Evolutionary conservation across 2,329 filamentous ascomycete species (phyloP).

Genomic region (Cucurbitaria berberidis): DNA sequence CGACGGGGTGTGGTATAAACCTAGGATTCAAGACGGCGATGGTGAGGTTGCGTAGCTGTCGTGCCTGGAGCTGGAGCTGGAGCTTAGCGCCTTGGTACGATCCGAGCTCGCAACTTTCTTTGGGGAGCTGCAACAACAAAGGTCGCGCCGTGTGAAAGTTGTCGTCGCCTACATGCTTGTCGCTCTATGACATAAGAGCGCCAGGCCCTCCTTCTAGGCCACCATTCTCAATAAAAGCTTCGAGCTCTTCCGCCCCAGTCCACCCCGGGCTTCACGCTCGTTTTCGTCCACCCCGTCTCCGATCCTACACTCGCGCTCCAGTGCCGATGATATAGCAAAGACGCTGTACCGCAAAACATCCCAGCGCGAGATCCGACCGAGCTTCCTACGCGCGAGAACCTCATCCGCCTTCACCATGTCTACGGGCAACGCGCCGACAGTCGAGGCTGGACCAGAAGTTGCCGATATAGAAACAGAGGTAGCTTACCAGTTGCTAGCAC

Average conservation of each 20-base stretch:
- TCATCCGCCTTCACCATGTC: slow-evolving; percentile 67
- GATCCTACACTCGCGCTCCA: slow-evolving; percentile 19
- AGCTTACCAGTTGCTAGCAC: slow-evolving; percentile 16
- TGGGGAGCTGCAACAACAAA: slow-evolving; percentile 21
- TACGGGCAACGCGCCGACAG: slow-evolving; percentile 49
- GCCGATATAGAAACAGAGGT: slow-evolving; percentile 84
- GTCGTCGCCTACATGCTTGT: slow-evolving; percentile 25
- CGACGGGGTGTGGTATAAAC: neutral
- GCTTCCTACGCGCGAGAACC: slow-evolving; percentile 56
- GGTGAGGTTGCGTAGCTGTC: slow-evolving; percentile 31
- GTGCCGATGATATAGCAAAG: slow-evolving; percentile 37
- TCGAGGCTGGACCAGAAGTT: slow-evolving; percentile 69
- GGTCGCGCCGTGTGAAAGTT: slow-evolving; percentile 7
- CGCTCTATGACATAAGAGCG: slow-evolving; percentile 25
- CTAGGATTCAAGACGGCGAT: neutral
- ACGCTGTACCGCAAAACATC: slow-evolving; percentile 28
- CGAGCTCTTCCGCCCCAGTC: slow-evolving; percentile 33
- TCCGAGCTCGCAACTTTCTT: slow-evolving; percentile 13
- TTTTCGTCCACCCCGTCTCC: slow-evolving; percentile 16
- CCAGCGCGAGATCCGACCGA: slow-evolving; percentile 36
- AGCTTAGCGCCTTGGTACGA: neutral
- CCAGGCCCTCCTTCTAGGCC: slow-evolving; percentile 20
- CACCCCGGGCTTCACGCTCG: slow-evolving; percentile 29
- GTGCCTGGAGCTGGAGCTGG: slow-evolving; percentile 29
- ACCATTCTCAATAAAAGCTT: slow-evolving; percentile 32